phyloP scores from a whole-genome alignment of 371 early-diverging fungal species.

The Mucor racemosus region DNA sequence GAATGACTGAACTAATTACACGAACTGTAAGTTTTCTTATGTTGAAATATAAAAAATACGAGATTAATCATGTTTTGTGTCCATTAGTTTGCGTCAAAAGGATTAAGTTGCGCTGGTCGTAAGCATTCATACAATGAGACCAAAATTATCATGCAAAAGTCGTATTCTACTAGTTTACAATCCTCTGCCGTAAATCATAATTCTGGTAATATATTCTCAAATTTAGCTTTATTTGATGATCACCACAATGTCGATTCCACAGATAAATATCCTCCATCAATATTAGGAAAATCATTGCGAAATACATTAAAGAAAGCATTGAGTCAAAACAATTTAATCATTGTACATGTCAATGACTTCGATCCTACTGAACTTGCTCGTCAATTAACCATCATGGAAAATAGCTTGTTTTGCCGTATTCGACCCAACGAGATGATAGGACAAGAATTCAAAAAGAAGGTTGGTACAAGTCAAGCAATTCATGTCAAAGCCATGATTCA shows the following conservation, averaged over 20 bases:
- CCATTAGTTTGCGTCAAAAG: slow-evolving; percentile 25
- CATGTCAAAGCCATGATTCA: slow-evolving; percentile 58
- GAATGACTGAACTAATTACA: slow-evolving; percentile 46
- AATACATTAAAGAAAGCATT: slow-evolving; percentile 41
- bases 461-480: slow-evolving; percentile 46
- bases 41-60: background rate
- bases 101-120: slow-evolving; percentile 8
- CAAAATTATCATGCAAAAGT: slow-evolving; percentile 12
- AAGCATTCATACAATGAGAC: slow-evolving; percentile 17
- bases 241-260: slow-evolving; percentile 18
- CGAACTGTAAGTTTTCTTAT: slow-evolving; percentile 33
- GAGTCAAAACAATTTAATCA: slow-evolving; percentile 17
- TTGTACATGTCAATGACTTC: slow-evolving; percentile 65
- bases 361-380: slow-evolving; percentile 80
- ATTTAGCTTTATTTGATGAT: slow-evolving; percentile 40
- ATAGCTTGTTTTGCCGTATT: slow-evolving; percentile 61
- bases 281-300: slow-evolving; percentile 37
- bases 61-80: background rate
- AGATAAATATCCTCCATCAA: slow-evolving; percentile 32
- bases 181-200: slow-evolving; percentile 22
- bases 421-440: slow-evolving; percentile 70
- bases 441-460: slow-evolving; percentile 62
- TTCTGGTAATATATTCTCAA: slow-evolving; percentile 38
- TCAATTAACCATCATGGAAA: slow-evolving; percentile 77
- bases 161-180: slow-evolving; percentile 24